A percentile compares a stretch with the other conserved stretches of the same genome.
These are phyloP conservation scores for Thalassiosira pacifica DNA, from an alignment of 352 stramenopile species.

Conservation along the genomic window DNA sequence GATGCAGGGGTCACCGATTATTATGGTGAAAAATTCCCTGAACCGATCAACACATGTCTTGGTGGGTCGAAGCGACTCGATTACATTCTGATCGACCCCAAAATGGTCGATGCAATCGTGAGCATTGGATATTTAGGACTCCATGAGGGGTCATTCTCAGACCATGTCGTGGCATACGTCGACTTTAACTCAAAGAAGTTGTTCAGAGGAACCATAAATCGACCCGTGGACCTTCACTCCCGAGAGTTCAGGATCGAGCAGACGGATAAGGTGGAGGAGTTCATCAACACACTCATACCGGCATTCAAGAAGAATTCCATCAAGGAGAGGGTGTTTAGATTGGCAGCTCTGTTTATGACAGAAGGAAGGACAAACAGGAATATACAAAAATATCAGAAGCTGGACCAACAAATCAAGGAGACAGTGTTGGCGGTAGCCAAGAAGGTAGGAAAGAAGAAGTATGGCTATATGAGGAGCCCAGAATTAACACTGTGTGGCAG, in stretches of 20 bases:
- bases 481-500: background rate
- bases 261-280: conserved; percentile 15
- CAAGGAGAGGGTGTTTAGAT: background rate
- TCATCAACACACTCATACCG: background rate
- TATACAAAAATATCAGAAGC: background rate
- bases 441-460: conserved; percentile 10
- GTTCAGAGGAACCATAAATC: conserved; percentile 5
- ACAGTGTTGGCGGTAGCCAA: background rate
- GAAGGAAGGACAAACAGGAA: background rate
- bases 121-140: background rate
- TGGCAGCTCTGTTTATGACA: background rate
- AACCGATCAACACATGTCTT: background rate
- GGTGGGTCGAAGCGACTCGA: conserved; percentile 6
- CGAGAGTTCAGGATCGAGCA: conserved; percentile 12
- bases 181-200: background rate
- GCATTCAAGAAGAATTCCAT: background rate
- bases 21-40: conserved; percentile 6
- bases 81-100: conserved; percentile 11
- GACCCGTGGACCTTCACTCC: background rate
- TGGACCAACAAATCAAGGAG: conserved; percentile 11
- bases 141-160: conserved; percentile 15
- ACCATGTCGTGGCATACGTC: conserved; percentile 10
- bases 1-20: background rate
- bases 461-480: conserved; percentile 16
- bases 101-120: background rate